Percentiles rank a stretch among this genome's conserved stretches.
Conservation (phyloP, 306 rosid species). For the Leucaena leucocephala region DNA sequence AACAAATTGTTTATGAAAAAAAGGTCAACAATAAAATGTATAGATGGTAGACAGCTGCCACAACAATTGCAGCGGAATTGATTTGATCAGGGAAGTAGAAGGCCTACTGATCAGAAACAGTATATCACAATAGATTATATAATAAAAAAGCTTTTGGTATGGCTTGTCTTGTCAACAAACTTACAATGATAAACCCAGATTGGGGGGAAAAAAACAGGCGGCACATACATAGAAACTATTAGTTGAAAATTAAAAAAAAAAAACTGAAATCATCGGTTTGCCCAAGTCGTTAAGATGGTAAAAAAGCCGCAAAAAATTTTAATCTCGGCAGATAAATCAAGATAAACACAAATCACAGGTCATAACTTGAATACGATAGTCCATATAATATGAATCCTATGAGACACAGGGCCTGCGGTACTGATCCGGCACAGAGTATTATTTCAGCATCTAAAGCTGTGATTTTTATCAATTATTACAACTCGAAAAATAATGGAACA, state of each 20-base stretch:
- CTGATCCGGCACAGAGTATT: neutral
- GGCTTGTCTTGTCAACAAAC: neutral
- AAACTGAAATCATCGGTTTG: neutral
- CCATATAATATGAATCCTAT: conserved; percentile 12
- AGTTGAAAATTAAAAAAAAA: neutral
- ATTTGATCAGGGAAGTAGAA: neutral
- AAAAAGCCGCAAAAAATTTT: neutral
- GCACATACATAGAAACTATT: neutral
- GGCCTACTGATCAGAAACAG: neutral
- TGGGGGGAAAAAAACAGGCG: neutral
- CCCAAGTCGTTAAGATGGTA: neutral
- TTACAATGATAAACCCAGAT: neutral
- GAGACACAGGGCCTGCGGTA: neutral
- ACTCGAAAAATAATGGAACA: neutral
- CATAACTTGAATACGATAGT: neutral
- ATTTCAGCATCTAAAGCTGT: conserved; percentile 9
- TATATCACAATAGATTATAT: neutral
- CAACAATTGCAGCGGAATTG: neutral
- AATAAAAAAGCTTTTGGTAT: neutral
- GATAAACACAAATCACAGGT: conserved; percentile 3
- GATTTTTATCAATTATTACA: neutral
- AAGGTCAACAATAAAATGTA: neutral
- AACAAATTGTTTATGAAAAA: conserved; percentile 9
- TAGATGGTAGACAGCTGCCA: neutral
- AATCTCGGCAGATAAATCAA: neutral